These are phyloP conservation scores for Cystofilobasidium bisporidii DNA, from an alignment of 768 basidiomycete species.

Conservation along the genomic window DNA sequence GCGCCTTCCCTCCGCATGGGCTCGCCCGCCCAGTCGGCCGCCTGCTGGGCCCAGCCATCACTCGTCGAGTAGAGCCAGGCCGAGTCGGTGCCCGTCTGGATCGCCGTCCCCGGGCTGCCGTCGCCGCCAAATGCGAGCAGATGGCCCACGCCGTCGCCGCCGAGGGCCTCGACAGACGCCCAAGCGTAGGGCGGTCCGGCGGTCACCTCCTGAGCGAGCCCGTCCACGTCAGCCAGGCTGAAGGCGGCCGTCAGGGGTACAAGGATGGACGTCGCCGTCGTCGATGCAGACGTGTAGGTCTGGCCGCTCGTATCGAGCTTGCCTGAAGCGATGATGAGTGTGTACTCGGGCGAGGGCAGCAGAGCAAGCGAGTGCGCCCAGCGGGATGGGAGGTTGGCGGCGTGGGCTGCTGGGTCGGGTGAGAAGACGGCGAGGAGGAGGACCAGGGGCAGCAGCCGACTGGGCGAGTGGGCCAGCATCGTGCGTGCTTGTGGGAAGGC, in stretches of 20 bases:
- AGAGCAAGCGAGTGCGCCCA: slow-evolving; percentile 21
- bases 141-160: background rate
- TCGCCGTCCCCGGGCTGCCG: background rate
- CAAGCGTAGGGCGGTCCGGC: slow-evolving; percentile 16
- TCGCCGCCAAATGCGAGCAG: slow-evolving; percentile 13
- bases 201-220: background rate
- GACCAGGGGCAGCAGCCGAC: background rate
- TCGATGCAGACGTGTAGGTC: slow-evolving; percentile 20
- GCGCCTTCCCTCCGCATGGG: slow-evolving; percentile 19
- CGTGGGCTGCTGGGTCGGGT: background rate
- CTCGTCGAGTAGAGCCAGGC: slow-evolving; percentile 3
- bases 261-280: slow-evolving; percentile 5
- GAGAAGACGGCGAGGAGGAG: slow-evolving; percentile 9
- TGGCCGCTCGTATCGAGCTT: slow-evolving; percentile 15
- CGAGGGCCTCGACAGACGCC: slow-evolving; percentile 12
- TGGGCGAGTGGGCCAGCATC: background rate
- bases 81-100: slow-evolving; percentile 14
- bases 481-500: too few species aligned
- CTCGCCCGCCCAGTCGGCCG: slow-evolving; percentile 6
- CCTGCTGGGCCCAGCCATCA: slow-evolving; percentile 14
- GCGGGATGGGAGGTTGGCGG: background rate
- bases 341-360: background rate
- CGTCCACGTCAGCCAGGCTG: slow-evolving; percentile 4
- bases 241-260: slow-evolving; percentile 17
- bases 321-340: slow-evolving; percentile 19